These are phyloP conservation scores for Coelastrella sp. DNA, from an alignment of 139 green algal genomes.

Conservation along the genomic window DNA sequence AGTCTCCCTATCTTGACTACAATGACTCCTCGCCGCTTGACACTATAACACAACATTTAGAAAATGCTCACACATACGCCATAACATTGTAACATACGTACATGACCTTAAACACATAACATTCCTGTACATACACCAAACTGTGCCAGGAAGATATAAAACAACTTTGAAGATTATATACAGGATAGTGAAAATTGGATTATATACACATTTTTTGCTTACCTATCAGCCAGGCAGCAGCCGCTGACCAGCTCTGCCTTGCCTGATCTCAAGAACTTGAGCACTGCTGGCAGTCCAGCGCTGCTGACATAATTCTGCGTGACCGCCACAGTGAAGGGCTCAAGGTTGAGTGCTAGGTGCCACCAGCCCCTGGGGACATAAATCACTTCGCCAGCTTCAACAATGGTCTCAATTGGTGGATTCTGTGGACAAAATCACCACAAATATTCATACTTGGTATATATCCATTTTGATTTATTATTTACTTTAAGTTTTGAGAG, in stretches of 20 bases:
- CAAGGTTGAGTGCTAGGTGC: conserved; percentile 92
- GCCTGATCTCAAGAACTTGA: conserved; percentile 74
- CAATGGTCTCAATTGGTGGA: conserved; percentile 70
- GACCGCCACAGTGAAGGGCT: conserved; percentile 74
- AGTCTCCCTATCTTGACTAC: not conserved
- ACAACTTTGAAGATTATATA: too few relatives aligned
- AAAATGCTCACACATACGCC: too few relatives aligned
- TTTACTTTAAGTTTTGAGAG: too few relatives aligned
- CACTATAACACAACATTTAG: too few relatives aligned
- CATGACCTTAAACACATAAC: too few relatives aligned
- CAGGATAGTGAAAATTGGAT: too few relatives aligned
- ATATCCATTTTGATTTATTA: too few relatives aligned
- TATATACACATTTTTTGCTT: not conserved
- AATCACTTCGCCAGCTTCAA: conserved; percentile 82
- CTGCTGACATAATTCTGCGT: conserved; percentile 91
- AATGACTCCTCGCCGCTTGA: too few relatives aligned
- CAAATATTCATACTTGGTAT: not conserved
- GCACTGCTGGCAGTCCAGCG: conserved; percentile 73
- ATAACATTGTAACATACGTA: too few relatives aligned
- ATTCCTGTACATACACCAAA: too few relatives aligned
- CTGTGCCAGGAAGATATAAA: too few relatives aligned
- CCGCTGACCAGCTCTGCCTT: conserved; percentile 77
- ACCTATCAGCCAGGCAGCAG: conserved; percentile 64
- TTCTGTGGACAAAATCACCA: conserved; percentile 32
- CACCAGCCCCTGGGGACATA: conserved; percentile 91